Evolutionary conservation across 768 basidiomycete genomes (phyloP), one percentile per base, ranked within the genome.

Genomic region (Wakefieldia striispora): DNA sequence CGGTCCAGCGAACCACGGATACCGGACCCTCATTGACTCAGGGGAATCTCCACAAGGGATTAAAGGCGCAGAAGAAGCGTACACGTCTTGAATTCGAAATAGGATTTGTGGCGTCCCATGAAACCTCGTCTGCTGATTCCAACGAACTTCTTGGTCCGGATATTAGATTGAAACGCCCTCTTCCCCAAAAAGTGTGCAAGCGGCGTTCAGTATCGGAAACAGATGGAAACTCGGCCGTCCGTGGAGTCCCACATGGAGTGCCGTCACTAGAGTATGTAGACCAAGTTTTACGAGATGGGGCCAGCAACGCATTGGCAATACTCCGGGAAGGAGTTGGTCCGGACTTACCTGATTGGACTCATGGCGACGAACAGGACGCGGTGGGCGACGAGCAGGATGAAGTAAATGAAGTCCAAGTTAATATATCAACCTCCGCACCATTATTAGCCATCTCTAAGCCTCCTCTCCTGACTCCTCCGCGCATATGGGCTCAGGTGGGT

Each of bases 401-500:
- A 40, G 41, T 26, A 21, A 43, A 38, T 13, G 44, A 54, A 6
- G 47, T 38, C 17, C 64, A 66, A 33, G 48, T 51, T n/a, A 41
- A 49, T 13, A 27, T 64, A 20, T 23, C 42, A 27, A 16, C 37
- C 24, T 34, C 47, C n/a, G 23, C 10, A 8, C 29, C 34, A 12
- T 21, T 37, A 6, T 43, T 19, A 4, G 19, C 36, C 13, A 41
- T 10, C n/a, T 27, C 27, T 13, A 72, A 66, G 43, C 64, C 60
- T 16, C 54, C 38, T 12, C 47, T 73, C 26, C 60, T 64, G 8
- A 51, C 37, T 39, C 10, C 21, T 19, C 78, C 77, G 3, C 70
- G 54, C 5, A 72, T 78, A 23, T 78, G 77, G 77, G 75, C 77
- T 6, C 55, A 69, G 63, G 78, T 77, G 56, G 24, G 72, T 21